Conservation (phyloP, 192 early-diverging fungal genomes). For the Coemansia sp. region DNA sequence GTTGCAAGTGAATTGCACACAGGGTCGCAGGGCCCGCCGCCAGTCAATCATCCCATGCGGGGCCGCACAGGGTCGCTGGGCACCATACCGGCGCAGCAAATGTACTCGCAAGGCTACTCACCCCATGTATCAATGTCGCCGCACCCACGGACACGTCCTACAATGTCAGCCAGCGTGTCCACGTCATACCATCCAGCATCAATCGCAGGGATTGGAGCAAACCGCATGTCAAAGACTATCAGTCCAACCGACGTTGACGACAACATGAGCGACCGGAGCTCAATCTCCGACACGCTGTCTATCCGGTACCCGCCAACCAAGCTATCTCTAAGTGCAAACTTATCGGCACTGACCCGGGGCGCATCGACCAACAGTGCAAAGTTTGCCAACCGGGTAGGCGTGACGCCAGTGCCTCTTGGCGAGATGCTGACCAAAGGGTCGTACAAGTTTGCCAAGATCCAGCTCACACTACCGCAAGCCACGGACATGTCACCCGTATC, state of each 20-base stretch:
- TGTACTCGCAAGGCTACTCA: constrained; percentile 19
- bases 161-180: constrained; percentile 8
- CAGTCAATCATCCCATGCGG: constrained; percentile 4
- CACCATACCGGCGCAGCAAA: constrained; percentile 12
- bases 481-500: constrained; percentile 51
- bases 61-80: constrained; percentile 39
- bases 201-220: not conserved
- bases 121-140: constrained; percentile 1
- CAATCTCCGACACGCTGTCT: constrained; percentile 46
- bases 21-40: constrained; percentile 7
- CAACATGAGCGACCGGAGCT: constrained; percentile 48
- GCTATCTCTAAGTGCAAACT: constrained; percentile 11
- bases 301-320: constrained; percentile 43
- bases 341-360: constrained; percentile 31
- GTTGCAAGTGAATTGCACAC: not conserved
- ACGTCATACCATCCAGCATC: constrained; percentile 10
- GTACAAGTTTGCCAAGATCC: constrained; percentile 53
- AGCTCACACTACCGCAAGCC: constrained; percentile 42
- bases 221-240: constrained; percentile 37
- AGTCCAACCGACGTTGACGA: constrained; percentile 35
- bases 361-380: constrained; percentile 15
- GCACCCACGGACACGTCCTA: constrained; percentile 6
- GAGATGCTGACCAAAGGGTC: constrained; percentile 45
- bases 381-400: constrained; percentile 12
- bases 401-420: constrained; percentile 43